These are phyloP conservation scores for Afroboletus lepidellus DNA, from an alignment of 1,284 basidiomycete genomes.

Conservation along the genomic window DNA sequence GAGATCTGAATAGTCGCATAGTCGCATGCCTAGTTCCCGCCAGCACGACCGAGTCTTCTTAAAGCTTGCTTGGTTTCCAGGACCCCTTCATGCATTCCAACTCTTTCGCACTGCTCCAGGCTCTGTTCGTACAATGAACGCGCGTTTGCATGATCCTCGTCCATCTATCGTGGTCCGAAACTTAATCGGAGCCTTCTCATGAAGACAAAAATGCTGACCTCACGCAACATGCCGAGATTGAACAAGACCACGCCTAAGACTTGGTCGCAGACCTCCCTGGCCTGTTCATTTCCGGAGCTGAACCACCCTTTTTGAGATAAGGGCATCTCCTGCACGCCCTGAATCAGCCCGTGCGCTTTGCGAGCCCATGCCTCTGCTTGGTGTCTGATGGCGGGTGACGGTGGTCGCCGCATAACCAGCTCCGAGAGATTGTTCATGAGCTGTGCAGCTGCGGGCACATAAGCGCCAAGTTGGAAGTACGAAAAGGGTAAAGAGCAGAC, in stretches of 20 bases:
- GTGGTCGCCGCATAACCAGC: conserved; percentile 49
- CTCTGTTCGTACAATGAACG: conserved; percentile 45
- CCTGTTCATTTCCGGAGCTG: conserved; percentile 6
- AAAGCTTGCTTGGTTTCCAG: conserved; percentile 39
- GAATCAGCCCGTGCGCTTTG: conserved; percentile 49
- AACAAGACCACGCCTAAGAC: conserved; percentile 59
- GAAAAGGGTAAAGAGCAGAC: background rate
- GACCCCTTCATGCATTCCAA: conserved; percentile 52
- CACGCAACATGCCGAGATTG: conserved; percentile 51
- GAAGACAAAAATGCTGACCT: no score
- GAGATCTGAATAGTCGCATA: no score
- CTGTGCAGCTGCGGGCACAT: conserved; percentile 52
- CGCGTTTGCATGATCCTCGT: conserved; percentile 46
- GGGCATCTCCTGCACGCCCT: conserved; percentile 31
- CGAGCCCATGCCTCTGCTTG: conserved; percentile 64
- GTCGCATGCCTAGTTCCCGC: no score
- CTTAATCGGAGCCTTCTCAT: background rate
- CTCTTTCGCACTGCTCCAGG: conserved; percentile 47
- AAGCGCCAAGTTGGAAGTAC: background rate
- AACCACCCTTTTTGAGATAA: conserved; percentile 30
- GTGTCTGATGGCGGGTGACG: conserved; percentile 44
- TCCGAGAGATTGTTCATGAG: conserved; percentile 69
- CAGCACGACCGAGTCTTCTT: background rate
- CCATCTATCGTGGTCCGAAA: conserved; percentile 40
- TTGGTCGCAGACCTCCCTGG: conserved; percentile 47